Conservation (phyloP, 148 eudicot species). For the Rhododendron ferrugineum region DNA sequence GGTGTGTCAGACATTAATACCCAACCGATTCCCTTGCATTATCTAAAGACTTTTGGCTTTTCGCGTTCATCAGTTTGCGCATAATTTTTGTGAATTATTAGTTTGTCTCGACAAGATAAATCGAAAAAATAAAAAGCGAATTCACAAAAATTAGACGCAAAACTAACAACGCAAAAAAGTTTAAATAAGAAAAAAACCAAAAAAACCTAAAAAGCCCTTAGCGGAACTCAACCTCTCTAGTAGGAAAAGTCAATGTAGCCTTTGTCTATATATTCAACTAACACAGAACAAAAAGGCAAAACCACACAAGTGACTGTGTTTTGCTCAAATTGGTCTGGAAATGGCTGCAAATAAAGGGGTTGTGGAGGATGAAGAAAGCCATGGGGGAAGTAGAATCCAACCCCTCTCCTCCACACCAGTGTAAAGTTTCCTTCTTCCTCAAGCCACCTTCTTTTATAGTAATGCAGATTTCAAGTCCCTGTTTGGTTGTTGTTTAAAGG, state of each 20-base stretch:
- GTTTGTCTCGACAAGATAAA: no score
- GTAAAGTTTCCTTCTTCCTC: neutral
- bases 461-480: neutral
- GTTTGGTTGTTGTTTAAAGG: neutral
- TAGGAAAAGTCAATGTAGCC: neutral
- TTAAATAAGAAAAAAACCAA: no score
- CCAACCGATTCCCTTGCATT: neutral
- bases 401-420: slow-evolving; percentile 17
- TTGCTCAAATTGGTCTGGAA: neutral
- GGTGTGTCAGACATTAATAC: neutral
- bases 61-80: no score
- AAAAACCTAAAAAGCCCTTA: no score
- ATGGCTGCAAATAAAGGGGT: slow-evolving; percentile 11
- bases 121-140: no score
- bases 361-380: slow-evolving; percentile 20
- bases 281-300: neutral
- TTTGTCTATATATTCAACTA: neutral
- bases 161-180: no score
- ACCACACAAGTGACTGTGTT: neutral
- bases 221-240: neutral
- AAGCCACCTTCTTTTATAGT: neutral
- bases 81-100: no score
- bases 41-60: no score
- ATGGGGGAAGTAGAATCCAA: slow-evolving; percentile 11
- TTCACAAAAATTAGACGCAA: no score